Evolutionary conservation across 2,329 filamentous ascomycete genomes (phyloP), one percentile per base, ranked within the genome.

Genomic region (Calonectria honghensis): DNA sequence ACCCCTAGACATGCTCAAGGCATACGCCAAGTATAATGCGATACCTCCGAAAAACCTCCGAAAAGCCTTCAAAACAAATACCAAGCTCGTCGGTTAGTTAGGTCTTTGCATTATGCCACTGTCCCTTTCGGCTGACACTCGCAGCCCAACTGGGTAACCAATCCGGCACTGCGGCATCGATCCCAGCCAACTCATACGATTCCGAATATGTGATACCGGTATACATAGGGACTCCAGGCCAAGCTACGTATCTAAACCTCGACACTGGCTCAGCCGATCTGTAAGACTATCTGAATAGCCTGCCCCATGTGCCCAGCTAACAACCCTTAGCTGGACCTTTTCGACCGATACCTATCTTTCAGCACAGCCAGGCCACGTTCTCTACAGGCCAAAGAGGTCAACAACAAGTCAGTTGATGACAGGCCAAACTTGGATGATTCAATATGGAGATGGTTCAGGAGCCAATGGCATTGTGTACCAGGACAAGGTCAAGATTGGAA

Each of bases 381-480:
- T 91, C 78, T 95, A 95, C 84, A 85, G 87, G 52, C 90, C 90
- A 5, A 78, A 82, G 48, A 72, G 84, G 4, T 87, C 88, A 32
- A 82, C 72, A 9, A 88, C 86, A 2, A 85, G 85, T 61, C 88
- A 87, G 76, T 82, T 86, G 57, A 78, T 91, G 65, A 61, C 31
- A 0, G 83, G 82, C 1, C 64, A 82, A 76, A 87, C 84, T 31
- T 94, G 92, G 92, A 83, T 84, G 9, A 92, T 94, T 79, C 85
- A 81, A 20, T 95, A 95, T 78, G 93, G 91, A 31, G 93, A 95
- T 77, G 91, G 91, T 18, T 91, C 90, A 57, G 88, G 87, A 50
- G 93, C 93, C 24, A 87, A 84, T 59, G 93, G 93, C 52, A 88
- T 89, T 64, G 93, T 95, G 70, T 94, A 93, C 84, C 88, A 87